A percentile compares a stretch with the other conserved stretches of the same genome.
These are phyloP conservation scores for Fraxinus sp. DNA, from an alignment of 305 asterid species.

Conservation along the genomic window DNA sequence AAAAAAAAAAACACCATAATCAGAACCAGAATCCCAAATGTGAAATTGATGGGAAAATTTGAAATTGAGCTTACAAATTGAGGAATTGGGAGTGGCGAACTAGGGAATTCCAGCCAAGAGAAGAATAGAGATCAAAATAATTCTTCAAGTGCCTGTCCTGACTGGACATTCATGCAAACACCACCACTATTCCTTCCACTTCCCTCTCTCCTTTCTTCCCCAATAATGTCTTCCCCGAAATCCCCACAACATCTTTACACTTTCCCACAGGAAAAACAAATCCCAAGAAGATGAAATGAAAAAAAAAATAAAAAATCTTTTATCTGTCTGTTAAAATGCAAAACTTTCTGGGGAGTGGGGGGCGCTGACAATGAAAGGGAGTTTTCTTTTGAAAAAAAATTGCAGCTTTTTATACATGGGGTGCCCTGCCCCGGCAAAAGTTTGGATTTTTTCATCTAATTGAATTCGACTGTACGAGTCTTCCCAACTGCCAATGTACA, in stretches of 20 bases:
- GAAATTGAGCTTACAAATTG: conserved; percentile 54
- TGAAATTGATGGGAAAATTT: too few species aligned
- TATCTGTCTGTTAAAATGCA: not conserved
- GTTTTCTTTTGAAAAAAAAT: not conserved
- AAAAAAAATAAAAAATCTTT: not conserved
- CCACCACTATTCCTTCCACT: conserved; percentile 82
- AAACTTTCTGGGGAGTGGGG: too few species aligned
- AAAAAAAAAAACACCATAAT: too few species aligned
- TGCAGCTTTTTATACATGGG: not conserved
- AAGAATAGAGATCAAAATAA: conserved; percentile 68
- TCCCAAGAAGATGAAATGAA: not conserved
- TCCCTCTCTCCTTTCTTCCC: conserved; percentile 69
- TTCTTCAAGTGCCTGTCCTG: conserved; percentile 69
- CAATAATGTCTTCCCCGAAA: conserved; percentile 79
- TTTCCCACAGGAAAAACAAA: not conserved
- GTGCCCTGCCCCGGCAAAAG: too few species aligned
- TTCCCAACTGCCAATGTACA: too few species aligned
- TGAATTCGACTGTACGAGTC: too few species aligned
- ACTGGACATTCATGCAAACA: conserved; percentile 90
- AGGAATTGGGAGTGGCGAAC: conserved; percentile 84
- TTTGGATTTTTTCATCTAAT: not conserved
- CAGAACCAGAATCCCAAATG: not conserved
- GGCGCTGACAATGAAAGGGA: not conserved
- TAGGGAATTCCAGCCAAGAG: conserved; percentile 89
- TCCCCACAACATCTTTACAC: conserved; percentile 85